phyloP scores from a whole-genome alignment of 257 asterid species.

The Solanum virginianum region DNA sequence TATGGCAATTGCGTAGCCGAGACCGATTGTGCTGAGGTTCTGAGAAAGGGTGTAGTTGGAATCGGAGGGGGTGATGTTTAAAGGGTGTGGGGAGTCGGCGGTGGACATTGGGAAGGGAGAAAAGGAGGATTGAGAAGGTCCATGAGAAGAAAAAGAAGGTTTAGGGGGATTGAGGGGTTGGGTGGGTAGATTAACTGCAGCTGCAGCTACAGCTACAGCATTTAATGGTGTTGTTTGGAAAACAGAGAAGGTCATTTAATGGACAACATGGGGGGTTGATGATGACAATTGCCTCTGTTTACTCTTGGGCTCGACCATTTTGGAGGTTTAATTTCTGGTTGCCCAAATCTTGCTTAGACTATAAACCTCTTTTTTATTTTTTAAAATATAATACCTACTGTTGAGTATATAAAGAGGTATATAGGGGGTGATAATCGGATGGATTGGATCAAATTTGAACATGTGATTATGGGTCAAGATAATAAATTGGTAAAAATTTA shows the following conservation, averaged over 20 bases:
- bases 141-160: slow-evolving; percentile 35
- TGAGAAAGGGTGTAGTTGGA: slow-evolving; percentile 8
- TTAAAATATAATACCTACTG: no score
- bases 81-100: slow-evolving; percentile 25
- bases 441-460: no score
- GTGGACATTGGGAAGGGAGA: slow-evolving; percentile 30
- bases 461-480: no score
- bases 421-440: no score
- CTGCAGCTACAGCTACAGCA: slow-evolving; percentile 17
- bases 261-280: slow-evolving; percentile 24
- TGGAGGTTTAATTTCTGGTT: neutral
- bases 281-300: neutral
- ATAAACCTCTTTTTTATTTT: neutral
- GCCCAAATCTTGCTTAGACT: neutral
- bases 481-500: no score
- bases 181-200: slow-evolving; percentile 36
- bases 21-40: slow-evolving; percentile 30
- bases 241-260: slow-evolving; percentile 34
- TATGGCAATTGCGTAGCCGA: slow-evolving; percentile 65
- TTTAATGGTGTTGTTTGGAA: slow-evolving; percentile 42
- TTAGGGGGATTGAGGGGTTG: slow-evolving; percentile 6
- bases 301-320: neutral
- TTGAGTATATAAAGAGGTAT: no score
- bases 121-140: slow-evolving; percentile 7
- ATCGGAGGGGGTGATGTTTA: slow-evolving; percentile 1